phyloP scores from a whole-genome alignment of 352 stramenopile species.

The Globisporangium camurandrum region DNA sequence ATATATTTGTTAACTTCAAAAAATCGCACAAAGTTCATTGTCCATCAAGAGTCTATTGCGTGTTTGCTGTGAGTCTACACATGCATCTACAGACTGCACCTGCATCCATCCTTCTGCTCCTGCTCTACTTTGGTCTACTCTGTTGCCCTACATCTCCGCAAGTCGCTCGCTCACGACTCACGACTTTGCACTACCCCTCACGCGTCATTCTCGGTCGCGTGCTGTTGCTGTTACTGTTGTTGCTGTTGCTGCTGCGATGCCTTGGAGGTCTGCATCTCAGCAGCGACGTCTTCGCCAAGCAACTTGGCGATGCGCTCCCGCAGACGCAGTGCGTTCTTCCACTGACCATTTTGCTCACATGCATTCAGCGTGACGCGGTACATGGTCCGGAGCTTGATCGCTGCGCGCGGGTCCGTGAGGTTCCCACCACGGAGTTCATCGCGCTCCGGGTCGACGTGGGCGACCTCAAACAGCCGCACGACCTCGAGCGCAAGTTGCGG shows the following conservation, averaged over 20 bases:
- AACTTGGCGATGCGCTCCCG: conserved; percentile 37
- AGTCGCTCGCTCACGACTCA: no score
- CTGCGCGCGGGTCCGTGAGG: conserved; percentile 10
- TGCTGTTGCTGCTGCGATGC: neutral
- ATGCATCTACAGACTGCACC: no score
- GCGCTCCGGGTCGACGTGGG: conserved; percentile 19
- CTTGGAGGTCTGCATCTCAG: conserved; percentile 2
- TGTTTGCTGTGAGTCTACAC: no score
- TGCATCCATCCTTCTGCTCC: no score
- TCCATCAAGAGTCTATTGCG: no score
- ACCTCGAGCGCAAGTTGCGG: conserved; percentile 30
- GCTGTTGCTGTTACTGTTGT: no score
- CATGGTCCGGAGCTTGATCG: conserved; percentile 45
- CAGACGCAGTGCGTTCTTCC: conserved; percentile 52
- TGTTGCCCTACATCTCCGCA: no score
- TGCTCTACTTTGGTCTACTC: no score
- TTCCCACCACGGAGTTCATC: conserved; percentile 10
- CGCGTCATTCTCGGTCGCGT: neutral
- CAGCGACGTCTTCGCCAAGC: conserved; percentile 20
- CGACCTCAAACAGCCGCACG: conserved; percentile 39
- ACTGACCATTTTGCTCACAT: conserved; percentile 41
- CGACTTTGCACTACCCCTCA: neutral
- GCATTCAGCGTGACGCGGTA: conserved; percentile 42
- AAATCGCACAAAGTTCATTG: no score
- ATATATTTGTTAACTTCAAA: no score